Percentiles rank a stretch among this genome's conserved stretches.
These are phyloP conservation scores for Micromonas commoda DNA, from an alignment of 139 green algal genomes.

Conservation along the genomic window DNA sequence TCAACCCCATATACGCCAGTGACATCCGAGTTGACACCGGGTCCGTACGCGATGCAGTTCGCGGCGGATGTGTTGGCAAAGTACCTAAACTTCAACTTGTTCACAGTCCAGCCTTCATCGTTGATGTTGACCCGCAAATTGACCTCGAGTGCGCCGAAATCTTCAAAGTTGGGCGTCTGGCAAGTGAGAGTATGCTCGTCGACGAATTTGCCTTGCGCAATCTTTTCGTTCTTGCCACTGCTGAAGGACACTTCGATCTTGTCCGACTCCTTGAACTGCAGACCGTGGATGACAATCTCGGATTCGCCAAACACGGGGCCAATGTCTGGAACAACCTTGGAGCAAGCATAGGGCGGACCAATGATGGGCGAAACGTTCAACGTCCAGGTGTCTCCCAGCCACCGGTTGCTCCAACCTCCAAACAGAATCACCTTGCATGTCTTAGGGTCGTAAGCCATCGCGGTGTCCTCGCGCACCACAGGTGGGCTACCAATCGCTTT, in stretches of 20 bases:
- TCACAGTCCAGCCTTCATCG: slow-evolving; percentile 79
- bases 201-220: slow-evolving; percentile 59
- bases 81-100: slow-evolving; percentile 71
- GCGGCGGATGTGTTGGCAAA: slow-evolving; percentile 75
- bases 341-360: slow-evolving; percentile 81
- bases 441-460: slow-evolving; percentile 71
- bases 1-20: slow-evolving; percentile 55
- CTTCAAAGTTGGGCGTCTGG: slow-evolving; percentile 73
- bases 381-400: slow-evolving; percentile 73
- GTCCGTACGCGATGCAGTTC: slow-evolving; percentile 73
- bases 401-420: slow-evolving; percentile 76
- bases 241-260: slow-evolving; percentile 67
- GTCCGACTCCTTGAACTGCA: slow-evolving; percentile 63
- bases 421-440: slow-evolving; percentile 70
- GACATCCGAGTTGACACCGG: slow-evolving; percentile 53
- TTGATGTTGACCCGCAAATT: slow-evolving; percentile 59
- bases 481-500: slow-evolving; percentile 29
- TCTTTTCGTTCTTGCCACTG: slow-evolving; percentile 53
- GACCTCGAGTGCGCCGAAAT: slow-evolving; percentile 62
- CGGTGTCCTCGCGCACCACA: slow-evolving; percentile 61
- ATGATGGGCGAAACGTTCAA: slow-evolving; percentile 77
- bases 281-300: slow-evolving; percentile 64
- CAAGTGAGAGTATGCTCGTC: slow-evolving; percentile 53
- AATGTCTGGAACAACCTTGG: slow-evolving; percentile 52
- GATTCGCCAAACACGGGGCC: slow-evolving; percentile 76